A percentile compares a stretch with the other conserved stretches of the same genome.
phyloP scores from a whole-genome alignment of 2,329 filamentous ascomycete species.

The Aspergillus sp. region DNA sequence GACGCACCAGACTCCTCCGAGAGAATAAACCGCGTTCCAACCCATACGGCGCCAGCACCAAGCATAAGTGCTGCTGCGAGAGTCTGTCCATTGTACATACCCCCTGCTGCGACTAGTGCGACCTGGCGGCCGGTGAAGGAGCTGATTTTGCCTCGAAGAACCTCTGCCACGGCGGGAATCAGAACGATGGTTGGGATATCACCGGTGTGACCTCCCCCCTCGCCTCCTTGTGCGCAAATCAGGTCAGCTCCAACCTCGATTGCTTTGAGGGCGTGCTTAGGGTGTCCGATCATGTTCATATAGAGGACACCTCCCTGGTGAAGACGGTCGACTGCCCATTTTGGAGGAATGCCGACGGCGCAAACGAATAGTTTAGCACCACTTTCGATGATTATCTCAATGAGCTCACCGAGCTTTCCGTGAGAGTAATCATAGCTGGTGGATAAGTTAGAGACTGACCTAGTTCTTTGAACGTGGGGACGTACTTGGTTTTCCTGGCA shows the following conservation, averaged over 20 bases:
- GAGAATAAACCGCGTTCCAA: slow-evolving; percentile 94
- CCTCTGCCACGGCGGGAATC: slow-evolving; percentile 85
- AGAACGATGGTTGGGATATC: slow-evolving; percentile 88
- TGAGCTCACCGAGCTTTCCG: slow-evolving; percentile 88
- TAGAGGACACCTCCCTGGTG: slow-evolving; percentile 86
- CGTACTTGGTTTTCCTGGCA: slow-evolving; percentile 89
- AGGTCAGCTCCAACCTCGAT: slow-evolving; percentile 89
- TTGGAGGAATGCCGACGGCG: slow-evolving; percentile 90
- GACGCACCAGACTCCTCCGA: slow-evolving; percentile 92
- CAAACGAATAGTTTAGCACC: slow-evolving; percentile 93
- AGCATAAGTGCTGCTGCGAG: slow-evolving; percentile 90
- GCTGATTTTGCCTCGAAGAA: slow-evolving; percentile 77
- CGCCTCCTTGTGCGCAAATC: slow-evolving; percentile 97
- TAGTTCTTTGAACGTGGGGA: neutral
- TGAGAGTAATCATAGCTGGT: slow-evolving; percentile 98
- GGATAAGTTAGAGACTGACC: no score
- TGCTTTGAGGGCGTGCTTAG: slow-evolving; percentile 97
- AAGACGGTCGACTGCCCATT: slow-evolving; percentile 82
- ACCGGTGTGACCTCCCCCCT: slow-evolving; percentile 95
- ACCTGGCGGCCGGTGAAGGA: slow-evolving; percentile 68
- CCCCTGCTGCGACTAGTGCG: slow-evolving; percentile 87
- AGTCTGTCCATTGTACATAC: slow-evolving; percentile 88
- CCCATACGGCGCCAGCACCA: slow-evolving; percentile 90
- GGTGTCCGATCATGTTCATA: slow-evolving; percentile 99
- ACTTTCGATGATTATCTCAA: slow-evolving; percentile 89